A percentile compares a stretch with the other conserved stretches of the same genome.
Conservation (phyloP, 139 green algal species). For the Parachlorella kessleri region DNA sequence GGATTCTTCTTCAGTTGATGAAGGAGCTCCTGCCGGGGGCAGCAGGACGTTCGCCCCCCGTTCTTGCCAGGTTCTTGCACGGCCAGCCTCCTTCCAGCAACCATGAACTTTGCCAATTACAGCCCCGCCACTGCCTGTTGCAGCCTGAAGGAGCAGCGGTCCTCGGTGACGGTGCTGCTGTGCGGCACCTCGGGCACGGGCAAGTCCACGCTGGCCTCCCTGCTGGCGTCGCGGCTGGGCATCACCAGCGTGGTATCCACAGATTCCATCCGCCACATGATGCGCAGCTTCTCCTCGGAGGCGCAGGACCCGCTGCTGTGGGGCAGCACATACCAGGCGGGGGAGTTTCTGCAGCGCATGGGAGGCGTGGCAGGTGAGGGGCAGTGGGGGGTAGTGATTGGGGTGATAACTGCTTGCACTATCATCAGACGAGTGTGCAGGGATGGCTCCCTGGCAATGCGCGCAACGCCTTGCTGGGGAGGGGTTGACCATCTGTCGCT, state of each 20-base stretch:
- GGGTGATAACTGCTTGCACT: no score
- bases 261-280: slow-evolving; percentile 88
- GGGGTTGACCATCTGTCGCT: no score
- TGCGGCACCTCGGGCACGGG: slow-evolving; percentile 73
- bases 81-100: no score
- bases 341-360: slow-evolving; percentile 30
- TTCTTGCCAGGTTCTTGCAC: no score
- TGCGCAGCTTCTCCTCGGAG: slow-evolving; percentile 64
- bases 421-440: no score
- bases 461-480: no score
- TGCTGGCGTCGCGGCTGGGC: slow-evolving; percentile 85
- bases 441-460: no score
- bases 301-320: slow-evolving; percentile 80
- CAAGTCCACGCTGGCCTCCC: slow-evolving; percentile 93
- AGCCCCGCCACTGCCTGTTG: no score
- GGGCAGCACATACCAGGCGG: slow-evolving; percentile 90
- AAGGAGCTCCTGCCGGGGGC: no score
- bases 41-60: no score
- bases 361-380: not conserved
- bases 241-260: slow-evolving; percentile 93
- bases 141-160: slow-evolving; percentile 15
- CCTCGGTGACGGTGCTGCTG: slow-evolving; percentile 33
- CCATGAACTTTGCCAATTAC: no score
- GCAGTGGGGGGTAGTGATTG: no score
- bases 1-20: not conserved